Evolutionary conservation across 2,329 filamentous ascomycete genomes (phyloP), one percentile per base, ranked within the genome.

Genomic region (Cercospora sojina): DNA sequence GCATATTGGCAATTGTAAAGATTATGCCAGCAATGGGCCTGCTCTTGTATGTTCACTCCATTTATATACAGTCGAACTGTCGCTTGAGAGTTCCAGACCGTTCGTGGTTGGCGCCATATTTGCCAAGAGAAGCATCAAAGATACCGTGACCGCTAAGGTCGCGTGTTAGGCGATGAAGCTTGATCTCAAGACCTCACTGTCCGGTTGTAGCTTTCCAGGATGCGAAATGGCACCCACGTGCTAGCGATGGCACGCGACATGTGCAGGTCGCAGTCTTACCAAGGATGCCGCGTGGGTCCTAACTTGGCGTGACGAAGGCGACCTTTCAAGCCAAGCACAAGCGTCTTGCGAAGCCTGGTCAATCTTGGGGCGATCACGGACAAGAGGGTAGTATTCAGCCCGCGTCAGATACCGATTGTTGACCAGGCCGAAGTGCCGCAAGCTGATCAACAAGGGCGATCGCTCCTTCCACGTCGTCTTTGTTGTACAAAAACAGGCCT

Each of bases 401-500:
- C 8, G 16, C 31, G 35, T 32, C 53, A 20, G 53, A 20, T 3
- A 29, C 53, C 20, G 53, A 57, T 20, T 55, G 43, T 32, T 56
- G 59, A 27, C 49, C 49, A 25, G 59, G 59, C 51, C 59, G 59
- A 27, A 62, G 43, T 25, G 70, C 64, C 3, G 70, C 70, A 18
- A 79, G 67, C 65, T 77, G 72, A 47, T 75, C 73, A 8, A 78
- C 70, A 71, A 76, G 77, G 12, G 70, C 69, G 25, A 98, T 93
- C 13, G 94, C 94, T 1, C 94, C 93, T 71, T 93, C 85, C 83
- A 93, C 91, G 73, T 96, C 86, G 70, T 90, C 91, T 81, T 99
- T 99, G 80, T 98, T 96, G 78, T 96, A 96, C 77, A 98, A 79
- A 79, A 99, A 99, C 53, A 99, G 80, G 0, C 95, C 95, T 79